Evolutionary conservation across 768 basidiomycete genomes (phyloP).

Genomic region (Suillus alpinus): DNA sequence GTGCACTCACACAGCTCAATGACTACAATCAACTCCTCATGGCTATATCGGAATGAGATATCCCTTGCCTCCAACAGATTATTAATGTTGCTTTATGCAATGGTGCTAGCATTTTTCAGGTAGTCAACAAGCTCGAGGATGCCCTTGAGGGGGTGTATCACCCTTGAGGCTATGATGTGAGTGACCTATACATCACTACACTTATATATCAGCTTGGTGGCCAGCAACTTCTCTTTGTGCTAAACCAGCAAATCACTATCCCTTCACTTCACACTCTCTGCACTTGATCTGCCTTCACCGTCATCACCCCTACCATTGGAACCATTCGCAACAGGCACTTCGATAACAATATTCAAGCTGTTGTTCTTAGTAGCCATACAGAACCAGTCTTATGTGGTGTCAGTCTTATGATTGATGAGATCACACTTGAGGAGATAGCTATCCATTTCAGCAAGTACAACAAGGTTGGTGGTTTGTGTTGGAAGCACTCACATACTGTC

Average conservation of each 20-base stretch:
- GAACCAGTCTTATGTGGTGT: no score
- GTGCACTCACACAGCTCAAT: neutral
- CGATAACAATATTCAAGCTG: constrained; percentile 10
- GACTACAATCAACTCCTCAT: neutral
- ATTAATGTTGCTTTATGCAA: constrained; percentile 4
- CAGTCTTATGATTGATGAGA: no score
- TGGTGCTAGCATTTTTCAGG: constrained; percentile 9
- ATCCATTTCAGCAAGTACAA: no score
- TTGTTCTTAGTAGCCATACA: no score
- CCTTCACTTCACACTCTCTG: constrained; percentile 13
- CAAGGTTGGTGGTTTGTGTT: no score
- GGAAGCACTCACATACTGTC: constrained; percentile 3
- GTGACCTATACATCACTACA: constrained; percentile 8
- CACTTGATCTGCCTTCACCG: neutral
- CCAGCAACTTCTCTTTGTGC: constrained; percentile 8
- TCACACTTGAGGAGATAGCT: no score
- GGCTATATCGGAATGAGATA: constrained; percentile 1
- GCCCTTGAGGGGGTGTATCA: no score
- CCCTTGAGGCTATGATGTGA: neutral
- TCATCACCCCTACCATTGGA: constrained; percentile 10
- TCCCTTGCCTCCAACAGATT: constrained; percentile 5
- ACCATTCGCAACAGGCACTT: neutral
- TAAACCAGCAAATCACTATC: constrained; percentile 9
- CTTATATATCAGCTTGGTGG: constrained; percentile 10
- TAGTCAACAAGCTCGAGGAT: constrained; percentile 5